Conservation (phyloP, 2,329 filamentous ascomycete species). For the Fusarium anthophilum region DNA sequence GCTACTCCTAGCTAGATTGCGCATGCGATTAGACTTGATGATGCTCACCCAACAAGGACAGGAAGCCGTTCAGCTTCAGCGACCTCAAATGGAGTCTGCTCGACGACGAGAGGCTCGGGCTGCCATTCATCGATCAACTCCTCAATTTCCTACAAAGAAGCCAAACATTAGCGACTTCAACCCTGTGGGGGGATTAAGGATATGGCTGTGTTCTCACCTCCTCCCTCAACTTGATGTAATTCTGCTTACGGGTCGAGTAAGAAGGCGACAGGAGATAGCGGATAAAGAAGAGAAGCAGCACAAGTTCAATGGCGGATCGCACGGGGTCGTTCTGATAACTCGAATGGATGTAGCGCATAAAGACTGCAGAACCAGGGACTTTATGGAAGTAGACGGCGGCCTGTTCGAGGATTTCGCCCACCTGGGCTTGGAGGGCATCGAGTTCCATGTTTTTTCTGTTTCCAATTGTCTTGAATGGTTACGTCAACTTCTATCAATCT, state of each 20-base stretch:
- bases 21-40: background rate
- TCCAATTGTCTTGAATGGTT: background rate
- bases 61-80: constrained; percentile 85
- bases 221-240: constrained; percentile 88
- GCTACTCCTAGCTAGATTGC: background rate
- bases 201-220: constrained; percentile 56
- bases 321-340: constrained; percentile 98
- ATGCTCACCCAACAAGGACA: constrained; percentile 81
- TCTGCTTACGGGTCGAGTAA: constrained; percentile 90
- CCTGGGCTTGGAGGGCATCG: constrained; percentile 64
- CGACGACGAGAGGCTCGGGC: constrained; percentile 87
- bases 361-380: constrained; percentile 91
- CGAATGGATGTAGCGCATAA: constrained; percentile 94
- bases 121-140: constrained; percentile 97
- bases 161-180: background rate
- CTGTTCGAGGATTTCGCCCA: constrained; percentile 62
- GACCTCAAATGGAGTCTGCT: constrained; percentile 78
- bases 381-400: constrained; percentile 79
- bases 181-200: background rate
- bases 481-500: background rate
- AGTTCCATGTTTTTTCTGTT: constrained; percentile 63
- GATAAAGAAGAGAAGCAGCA: constrained; percentile 94
- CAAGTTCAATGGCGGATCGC: constrained; percentile 89
- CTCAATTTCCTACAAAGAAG: constrained; percentile 79
- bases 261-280: constrained; percentile 91